phyloP scores from a whole-genome alignment of 345 rosid species.

The Arabis hirsuta region DNA sequence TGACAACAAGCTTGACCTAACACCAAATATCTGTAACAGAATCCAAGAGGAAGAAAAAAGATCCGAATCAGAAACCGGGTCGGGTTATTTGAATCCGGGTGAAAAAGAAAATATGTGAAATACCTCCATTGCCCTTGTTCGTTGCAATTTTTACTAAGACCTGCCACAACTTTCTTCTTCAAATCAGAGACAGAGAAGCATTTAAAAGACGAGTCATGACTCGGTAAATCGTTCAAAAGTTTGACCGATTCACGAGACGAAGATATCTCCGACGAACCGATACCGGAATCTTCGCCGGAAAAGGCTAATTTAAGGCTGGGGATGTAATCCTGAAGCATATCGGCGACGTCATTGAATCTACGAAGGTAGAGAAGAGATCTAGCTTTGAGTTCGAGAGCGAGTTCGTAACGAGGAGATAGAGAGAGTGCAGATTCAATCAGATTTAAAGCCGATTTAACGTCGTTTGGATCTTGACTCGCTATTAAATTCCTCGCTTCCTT shows the following conservation, averaged over 20 bases:
- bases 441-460: conserved; percentile 61
- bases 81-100: background rate
- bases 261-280: conserved; percentile 41
- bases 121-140: conserved; percentile 97
- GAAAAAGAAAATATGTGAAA: background rate
- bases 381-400: conserved; percentile 54
- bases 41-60: background rate
- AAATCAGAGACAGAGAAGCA: conserved; percentile 90
- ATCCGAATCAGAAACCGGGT: conserved; percentile 40
- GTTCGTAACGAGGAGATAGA: conserved; percentile 59
- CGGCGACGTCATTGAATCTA: conserved; percentile 46
- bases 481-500: conserved; percentile 74
- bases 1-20: conserved; percentile 96
- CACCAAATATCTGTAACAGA: conserved; percentile 68
- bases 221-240: conserved; percentile 55
- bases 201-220: conserved; percentile 64
- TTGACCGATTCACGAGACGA: conserved; percentile 53
- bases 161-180: conserved; percentile 92
- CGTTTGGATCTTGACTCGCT: conserved; percentile 67
- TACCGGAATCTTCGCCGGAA: conserved; percentile 36
- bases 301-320: conserved; percentile 38
- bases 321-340: conserved; percentile 70
- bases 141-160: conserved; percentile 71
- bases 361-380: conserved; percentile 49
- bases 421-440: conserved; percentile 82